Evolutionary conservation across 805 yeast species (phyloP), one percentile per base, ranked within the genome.

Genomic region (Saturnispora bothae): DNA sequence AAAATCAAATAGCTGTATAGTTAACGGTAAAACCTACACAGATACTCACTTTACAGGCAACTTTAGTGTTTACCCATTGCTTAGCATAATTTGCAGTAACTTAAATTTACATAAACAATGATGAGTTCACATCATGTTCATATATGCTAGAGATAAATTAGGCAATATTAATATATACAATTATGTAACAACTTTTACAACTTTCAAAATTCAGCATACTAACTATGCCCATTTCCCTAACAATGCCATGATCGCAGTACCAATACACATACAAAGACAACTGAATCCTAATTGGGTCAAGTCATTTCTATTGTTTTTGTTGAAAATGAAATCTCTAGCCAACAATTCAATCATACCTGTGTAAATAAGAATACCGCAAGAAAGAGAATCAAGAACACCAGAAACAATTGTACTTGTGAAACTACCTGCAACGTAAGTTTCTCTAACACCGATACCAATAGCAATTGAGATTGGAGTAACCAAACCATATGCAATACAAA

Each of bases 401-500:
- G 75, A 77, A 1, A 80, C 66, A 40, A 78, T 69, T 39, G 74
- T 62, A 3, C 81, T 70, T 1, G 59, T 66, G 51, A 71, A 61
- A 4, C 78, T 66, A 17, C 67, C 71, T 34, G 80, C 71, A 32
- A 65, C 62, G 51, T 73, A 79, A 4, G 75, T 55, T 25, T 65
- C 57, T 53, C 86, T 71, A 6, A 79, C 82, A 38, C 84, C 84
- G 32, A 83, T 59, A 35, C 94, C 94, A 49, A 79, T 73, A 3
- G 81, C 84, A 45, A 78, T 68, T 3, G 86, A 78, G 32, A 79
- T 58, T 2, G 92, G 92, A 1, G 89, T 77, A 13, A 79, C 66
- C 4, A 78, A 32, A 5, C 72, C 56, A 52, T 62, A 77, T 21
- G 57, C 69, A 64, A 30, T 66, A 73, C 48, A 71, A 13, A 82